Base-by-base conservation (phyloP, 371 early-diverging fungal genomes). In the Mortierella sp. region DNA sequence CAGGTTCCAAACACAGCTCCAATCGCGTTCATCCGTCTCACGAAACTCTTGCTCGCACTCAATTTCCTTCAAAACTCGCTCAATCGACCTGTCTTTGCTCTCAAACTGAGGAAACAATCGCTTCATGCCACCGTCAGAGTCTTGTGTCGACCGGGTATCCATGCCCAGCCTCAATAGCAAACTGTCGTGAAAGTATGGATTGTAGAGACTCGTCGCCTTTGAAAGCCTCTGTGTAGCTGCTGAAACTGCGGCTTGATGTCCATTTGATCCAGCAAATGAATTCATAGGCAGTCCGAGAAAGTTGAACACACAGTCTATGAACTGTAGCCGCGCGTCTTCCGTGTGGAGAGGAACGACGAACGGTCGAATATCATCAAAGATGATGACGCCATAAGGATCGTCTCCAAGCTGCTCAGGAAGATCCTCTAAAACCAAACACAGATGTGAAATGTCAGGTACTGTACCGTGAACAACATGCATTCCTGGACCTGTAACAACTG, bases 291-390 rank as follows among this genome's bases (percentile, higher is more conserved):
- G n/a, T 3, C 74, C 74, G 27, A 64, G 41, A 28, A 74, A 74
- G 19, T 59, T 59, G 42, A 68, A 54, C 23, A 64, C 38, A 23
- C 74, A 64, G 19, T 74, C 74, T 8, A 74, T 19, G 54, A 64
- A 68, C 30, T 64, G 65, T 26, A 38, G 52, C 3, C 69, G 64
- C 13, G 69, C 67, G 23, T 68, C 72, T 23, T 47, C 8, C 1
- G 86, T 81, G 12, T 82, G 80, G 2, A 87, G 69, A 26, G 83
- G 65, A 58, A 91, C 89, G 49, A 94, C 65, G 18, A 90, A 84
- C 0, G 83, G 74, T 0, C 80, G 80, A 18, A 93, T 71, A 61
- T 94, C 95, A 28, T 92, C 91, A 61, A 91, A 93, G 21, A 94
- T 73, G 19, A 89, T 81, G 19, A 90, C 82, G 16, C 87, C 83